These are phyloP conservation scores for Hippophae gyantsensis DNA, from an alignment of 306 rosid species.

Conservation along the genomic window DNA sequence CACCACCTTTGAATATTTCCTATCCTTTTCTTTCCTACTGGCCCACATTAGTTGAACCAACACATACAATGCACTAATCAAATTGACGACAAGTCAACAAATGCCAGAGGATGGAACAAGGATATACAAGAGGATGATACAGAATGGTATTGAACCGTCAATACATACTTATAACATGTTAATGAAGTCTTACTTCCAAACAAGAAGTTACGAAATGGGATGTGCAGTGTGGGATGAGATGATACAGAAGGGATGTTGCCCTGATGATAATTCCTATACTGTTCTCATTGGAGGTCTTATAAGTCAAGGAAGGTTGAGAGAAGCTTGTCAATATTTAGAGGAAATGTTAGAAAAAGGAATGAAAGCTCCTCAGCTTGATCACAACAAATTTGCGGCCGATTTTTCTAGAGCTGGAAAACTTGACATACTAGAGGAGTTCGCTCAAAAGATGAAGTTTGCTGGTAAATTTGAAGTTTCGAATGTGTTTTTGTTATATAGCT, in stretches of 20 bases:
- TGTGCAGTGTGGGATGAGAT: constrained; percentile 60
- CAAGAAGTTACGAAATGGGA: constrained; percentile 63
- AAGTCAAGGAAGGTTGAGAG: constrained; percentile 53
- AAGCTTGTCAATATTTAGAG: constrained; percentile 68
- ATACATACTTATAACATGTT: constrained; percentile 85
- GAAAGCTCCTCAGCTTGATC: constrained; percentile 85
- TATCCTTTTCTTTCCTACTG: too few species aligned
- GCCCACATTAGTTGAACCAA: too few species aligned
- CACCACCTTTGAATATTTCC: too few species aligned
- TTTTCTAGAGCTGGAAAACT: constrained; percentile 68
- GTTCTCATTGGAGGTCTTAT: constrained; percentile 74
- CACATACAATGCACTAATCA: constrained; percentile 42
- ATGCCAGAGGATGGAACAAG: constrained; percentile 69
- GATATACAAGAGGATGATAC: constrained; percentile 72
- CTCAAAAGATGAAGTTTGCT: constrained; percentile 60
- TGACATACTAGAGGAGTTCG: constrained; percentile 60
- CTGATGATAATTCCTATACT: constrained; percentile 70
- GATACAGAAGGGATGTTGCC: constrained; percentile 63
- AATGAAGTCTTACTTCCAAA: constrained; percentile 69
- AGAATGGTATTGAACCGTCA: constrained; percentile 48
- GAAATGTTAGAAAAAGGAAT: constrained; percentile 84
- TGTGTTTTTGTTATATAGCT: too few species aligned
- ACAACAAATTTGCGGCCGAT: constrained; percentile 73
- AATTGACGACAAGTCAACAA: constrained; percentile 57
- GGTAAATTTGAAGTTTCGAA: constrained; percentile 75